Evolutionary conservation across 1,284 basidiomycete genomes (phyloP), one percentile per base, ranked within the genome.

Genomic region (Afroboletus lepidellus): DNA sequence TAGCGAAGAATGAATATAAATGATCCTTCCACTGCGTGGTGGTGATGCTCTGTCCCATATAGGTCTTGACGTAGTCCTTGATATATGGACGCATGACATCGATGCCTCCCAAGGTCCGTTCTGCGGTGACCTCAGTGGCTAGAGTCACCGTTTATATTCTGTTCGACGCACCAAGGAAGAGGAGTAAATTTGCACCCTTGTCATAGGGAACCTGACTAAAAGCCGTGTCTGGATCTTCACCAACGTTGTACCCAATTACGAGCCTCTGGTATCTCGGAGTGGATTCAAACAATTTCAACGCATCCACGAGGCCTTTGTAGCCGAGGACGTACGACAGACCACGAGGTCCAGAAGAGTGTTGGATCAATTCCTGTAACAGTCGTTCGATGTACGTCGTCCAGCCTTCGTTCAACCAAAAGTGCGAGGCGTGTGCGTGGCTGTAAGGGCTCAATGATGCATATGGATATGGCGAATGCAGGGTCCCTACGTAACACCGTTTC

Each of bases 321-420:
- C 94, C 93, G 55, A 90, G 87, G 53, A 90, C 76, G 67, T 79
- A 94, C 29, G 84, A 84, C 64, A 94, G 91, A 15, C 86, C 92
- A 46, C 96, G 88, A 53, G 90, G 83, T 1, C 86, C 84, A 8
- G 91, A 80, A 1, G 87, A 82, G 63, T 8, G 8, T 8, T 94
- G 85, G 2, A 95, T 75, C 43, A 80, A 75, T 59, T 88, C 77
- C 39, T 89, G 84, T 25, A 98, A 76, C 13, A 97, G 77, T 29
- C 94, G 84, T 72, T 98, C 96, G 46, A 93, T 87, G 67, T 95
- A 98, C 0, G 92, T 95, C 29, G 95, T 98, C 89, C 92, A 98
- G 30, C 94, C 85, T 72, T 95, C 93, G 66, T 95, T 96, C 46
- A 96, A 79, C 92, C n/a, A n/a, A n/a, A n/a, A n/a, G n/a, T n/a